Conservation (phyloP, 768 basidiomycete species). For the Suillus cothurnatus region DNA sequence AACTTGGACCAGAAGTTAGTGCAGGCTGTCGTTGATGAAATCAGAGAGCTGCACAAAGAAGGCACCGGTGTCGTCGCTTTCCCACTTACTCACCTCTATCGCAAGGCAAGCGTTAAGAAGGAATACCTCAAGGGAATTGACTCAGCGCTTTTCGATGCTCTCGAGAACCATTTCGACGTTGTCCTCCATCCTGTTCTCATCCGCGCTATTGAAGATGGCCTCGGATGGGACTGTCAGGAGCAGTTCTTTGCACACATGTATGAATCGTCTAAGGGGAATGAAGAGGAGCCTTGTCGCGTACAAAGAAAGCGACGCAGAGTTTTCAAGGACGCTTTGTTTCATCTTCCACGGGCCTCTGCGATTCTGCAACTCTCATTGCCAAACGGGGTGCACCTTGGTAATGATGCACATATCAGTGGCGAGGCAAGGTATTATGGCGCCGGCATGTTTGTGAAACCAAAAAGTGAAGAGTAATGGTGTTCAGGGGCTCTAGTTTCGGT, state of each 20-base stretch:
- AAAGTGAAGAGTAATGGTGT: background rate
- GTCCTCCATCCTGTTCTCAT: background rate
- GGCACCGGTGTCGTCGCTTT: background rate
- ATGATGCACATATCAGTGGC: background rate
- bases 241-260: background rate
- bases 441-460: background rate
- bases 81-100: background rate
- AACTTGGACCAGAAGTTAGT: background rate
- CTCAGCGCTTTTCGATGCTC: background rate
- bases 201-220: background rate
- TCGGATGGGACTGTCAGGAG: background rate
- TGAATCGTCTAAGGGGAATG: background rate
- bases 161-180: background rate
- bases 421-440: conserved; percentile 1
- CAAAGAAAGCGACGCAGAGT: background rate
- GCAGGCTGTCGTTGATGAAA: background rate
- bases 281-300: background rate
- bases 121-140: background rate
- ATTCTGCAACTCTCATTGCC: background rate
- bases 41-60: background rate
- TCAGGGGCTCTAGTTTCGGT: background rate
- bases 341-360: background rate
- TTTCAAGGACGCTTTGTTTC: background rate
- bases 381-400: background rate
- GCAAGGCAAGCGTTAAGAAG: background rate